phyloP scores from a whole-genome alignment of 441 rosid species.

The Flueggea neowawraea region DNA sequence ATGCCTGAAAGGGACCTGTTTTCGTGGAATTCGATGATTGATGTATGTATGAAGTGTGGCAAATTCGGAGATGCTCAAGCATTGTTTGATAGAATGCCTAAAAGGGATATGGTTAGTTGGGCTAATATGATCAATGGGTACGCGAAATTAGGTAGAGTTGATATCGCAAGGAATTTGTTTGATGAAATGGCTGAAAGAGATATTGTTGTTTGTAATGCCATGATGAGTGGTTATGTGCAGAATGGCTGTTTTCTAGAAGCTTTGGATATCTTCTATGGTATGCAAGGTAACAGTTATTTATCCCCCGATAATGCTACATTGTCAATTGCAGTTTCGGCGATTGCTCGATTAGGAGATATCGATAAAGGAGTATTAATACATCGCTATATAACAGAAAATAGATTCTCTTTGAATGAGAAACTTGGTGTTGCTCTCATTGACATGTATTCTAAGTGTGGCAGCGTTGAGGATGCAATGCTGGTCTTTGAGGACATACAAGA shows the following conservation, averaged over 20 bases:
- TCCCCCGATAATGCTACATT: constrained; percentile 37
- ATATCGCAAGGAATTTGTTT: constrained; percentile 30
- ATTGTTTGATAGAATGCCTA: constrained; percentile 55
- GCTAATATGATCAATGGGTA: constrained; percentile 40
- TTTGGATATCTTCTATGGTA: constrained; percentile 37
- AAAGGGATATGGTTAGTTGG: constrained; percentile 55
- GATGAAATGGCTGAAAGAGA: constrained; percentile 46
- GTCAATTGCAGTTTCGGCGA: constrained; percentile 36
- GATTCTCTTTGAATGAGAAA: constrained; percentile 33
- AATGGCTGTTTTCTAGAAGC: constrained; percentile 48
- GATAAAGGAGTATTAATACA: constrained; percentile 38
- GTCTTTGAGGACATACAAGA: constrained; percentile 45
- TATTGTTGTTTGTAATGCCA: constrained; percentile 44
- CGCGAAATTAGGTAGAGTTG: constrained; percentile 29
- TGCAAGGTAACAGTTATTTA: constrained; percentile 28
- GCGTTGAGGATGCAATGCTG: constrained; percentile 37
- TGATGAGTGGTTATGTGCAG: constrained; percentile 60
- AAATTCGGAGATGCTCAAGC: constrained; percentile 40
- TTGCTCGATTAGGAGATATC: constrained; percentile 33
- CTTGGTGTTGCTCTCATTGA: constrained; percentile 60
- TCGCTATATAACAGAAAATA: constrained; percentile 21
- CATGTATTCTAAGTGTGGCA: constrained; percentile 72
- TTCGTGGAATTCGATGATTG: constrained; percentile 61
- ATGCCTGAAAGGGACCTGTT: constrained; percentile 58
- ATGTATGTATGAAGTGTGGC: constrained; percentile 47